Base-by-base conservation (phyloP, 305 asterid species). In the Caryopteris hybrid region DNA sequence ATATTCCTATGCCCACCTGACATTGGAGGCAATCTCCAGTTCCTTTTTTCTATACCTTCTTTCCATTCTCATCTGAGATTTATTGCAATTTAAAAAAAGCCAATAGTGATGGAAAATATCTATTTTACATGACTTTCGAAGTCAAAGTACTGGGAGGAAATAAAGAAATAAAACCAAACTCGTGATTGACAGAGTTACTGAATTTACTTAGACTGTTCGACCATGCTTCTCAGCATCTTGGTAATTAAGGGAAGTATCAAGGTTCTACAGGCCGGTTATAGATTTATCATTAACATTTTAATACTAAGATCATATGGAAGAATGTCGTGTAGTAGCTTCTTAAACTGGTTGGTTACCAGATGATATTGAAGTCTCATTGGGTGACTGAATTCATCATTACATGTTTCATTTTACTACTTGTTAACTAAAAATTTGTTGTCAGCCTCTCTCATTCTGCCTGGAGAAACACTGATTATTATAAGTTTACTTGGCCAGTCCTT, bases 401-500 rank as follows among this genome's bases (percentile, higher is more conserved):
- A n/a, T n/a, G n/a, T n/a, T n/a, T n/a, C n/a, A 11, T 48, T 53
- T 31, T 10, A 20, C 27, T 34, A 54, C 54, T 20, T 58, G 29
- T 39, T 20, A 17, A 56, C 25, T n/a, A n/a, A n/a, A n/a, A n/a
- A 47, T 36, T 11, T 34, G 29, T 36, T 12, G 25, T 20, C 14
- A 21, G 47, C 21, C 17, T n/a, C 17, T n/a, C n/a, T 63, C 16
- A 17, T 14, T 29, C 22, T 41, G 38, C 21, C 27, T 43, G 54
- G 67, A 7, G 33, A 47, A 64, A 47, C 38, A 68, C 25, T 56
- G 46, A 25, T 67, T 21, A 56, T 29, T 68, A 57, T 33, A 38
- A 25, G 31, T 25, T 25, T 31, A 33, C 58, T 55, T 29, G 31
- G 52, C 46, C 29, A 14, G 65, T 31, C 36, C 5, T 16, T 23